These are phyloP conservation scores for Magnolia changhungtana DNA, from an alignment of 164 flowering plant species.

Conservation along the genomic window DNA sequence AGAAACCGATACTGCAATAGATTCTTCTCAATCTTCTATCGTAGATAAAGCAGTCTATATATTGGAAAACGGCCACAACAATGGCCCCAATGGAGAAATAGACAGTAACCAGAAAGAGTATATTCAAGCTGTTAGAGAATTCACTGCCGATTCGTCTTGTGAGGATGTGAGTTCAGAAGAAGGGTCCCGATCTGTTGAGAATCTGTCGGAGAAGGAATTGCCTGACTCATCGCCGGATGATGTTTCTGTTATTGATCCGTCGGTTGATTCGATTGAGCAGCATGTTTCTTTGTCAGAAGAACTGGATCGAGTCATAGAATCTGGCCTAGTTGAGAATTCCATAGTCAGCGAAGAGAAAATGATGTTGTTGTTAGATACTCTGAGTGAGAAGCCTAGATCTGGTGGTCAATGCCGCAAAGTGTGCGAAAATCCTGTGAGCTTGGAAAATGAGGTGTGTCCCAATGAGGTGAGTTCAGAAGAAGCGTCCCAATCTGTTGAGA, in stretches of 20 bases:
- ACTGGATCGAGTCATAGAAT: neutral
- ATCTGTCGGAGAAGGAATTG: neutral
- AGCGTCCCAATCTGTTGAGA: neutral
- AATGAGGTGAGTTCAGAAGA: neutral
- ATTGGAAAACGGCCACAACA: neutral
- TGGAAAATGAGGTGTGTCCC: constrained; percentile 3
- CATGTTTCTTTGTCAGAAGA: neutral
- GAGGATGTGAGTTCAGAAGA: constrained; percentile 4
- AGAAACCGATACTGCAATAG: constrained; percentile 5
- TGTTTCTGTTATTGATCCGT: neutral
- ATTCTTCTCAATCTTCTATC: neutral
- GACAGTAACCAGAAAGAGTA: neutral
- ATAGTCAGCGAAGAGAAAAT: neutral
- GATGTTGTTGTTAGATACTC: neutral
- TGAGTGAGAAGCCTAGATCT: neutral
- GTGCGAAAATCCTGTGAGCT: neutral
- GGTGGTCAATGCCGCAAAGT: neutral
- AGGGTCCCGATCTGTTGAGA: neutral
- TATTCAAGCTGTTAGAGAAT: neutral
- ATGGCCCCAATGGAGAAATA: neutral
- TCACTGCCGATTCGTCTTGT: neutral
- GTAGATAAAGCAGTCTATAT: neutral
- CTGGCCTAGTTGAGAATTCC: neutral
- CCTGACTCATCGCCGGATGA: neutral
- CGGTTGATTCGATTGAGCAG: neutral